A percentile compares a stretch with the other conserved stretches of the same genome.
These are phyloP conservation scores for Candida montana DNA, from an alignment of 805 yeast species.

Conservation along the genomic window DNA sequence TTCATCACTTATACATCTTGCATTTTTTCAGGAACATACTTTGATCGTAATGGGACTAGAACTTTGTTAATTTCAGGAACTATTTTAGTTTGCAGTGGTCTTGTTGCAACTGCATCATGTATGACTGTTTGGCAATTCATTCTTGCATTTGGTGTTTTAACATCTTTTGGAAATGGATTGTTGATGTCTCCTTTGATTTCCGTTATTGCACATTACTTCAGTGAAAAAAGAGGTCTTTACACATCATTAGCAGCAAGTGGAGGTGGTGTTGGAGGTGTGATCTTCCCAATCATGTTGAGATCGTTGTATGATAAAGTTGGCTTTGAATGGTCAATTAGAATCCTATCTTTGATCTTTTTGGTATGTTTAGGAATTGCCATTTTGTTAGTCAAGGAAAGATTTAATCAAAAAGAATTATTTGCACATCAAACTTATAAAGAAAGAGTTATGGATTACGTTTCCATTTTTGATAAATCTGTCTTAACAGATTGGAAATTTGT, in stretches of 20 bases:
- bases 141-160: slow-evolving; percentile 42
- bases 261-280: slow-evolving; percentile 46
- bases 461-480: slow-evolving; percentile 29
- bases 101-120: slow-evolving; percentile 41
- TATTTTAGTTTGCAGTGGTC: slow-evolving; percentile 31
- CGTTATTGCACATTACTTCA: slow-evolving; percentile 41
- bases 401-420: slow-evolving; percentile 16
- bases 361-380: slow-evolving; percentile 23
- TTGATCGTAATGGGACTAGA: slow-evolving; percentile 41
- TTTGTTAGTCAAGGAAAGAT: slow-evolving; percentile 30
- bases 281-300: slow-evolving; percentile 43
- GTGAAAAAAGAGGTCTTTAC: slow-evolving; percentile 38
- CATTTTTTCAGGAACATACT: slow-evolving; percentile 39
- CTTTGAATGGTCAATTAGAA: slow-evolving; percentile 48
- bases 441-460: slow-evolving; percentile 13
- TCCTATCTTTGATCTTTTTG: slow-evolving; percentile 38
- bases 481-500: slow-evolving; percentile 41
- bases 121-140: slow-evolving; percentile 44
- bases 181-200: slow-evolving; percentile 41
- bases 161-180: slow-evolving; percentile 42
- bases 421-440: slow-evolving; percentile 10
- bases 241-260: slow-evolving; percentile 44
- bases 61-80: slow-evolving; percentile 35
- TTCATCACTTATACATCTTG: slow-evolving; percentile 27
- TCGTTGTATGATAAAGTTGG: slow-evolving; percentile 38